These are phyloP conservation scores for Talaromyces sp. DNA, from an alignment of 2,329 filamentous ascomycete species.

Conservation along the genomic window DNA sequence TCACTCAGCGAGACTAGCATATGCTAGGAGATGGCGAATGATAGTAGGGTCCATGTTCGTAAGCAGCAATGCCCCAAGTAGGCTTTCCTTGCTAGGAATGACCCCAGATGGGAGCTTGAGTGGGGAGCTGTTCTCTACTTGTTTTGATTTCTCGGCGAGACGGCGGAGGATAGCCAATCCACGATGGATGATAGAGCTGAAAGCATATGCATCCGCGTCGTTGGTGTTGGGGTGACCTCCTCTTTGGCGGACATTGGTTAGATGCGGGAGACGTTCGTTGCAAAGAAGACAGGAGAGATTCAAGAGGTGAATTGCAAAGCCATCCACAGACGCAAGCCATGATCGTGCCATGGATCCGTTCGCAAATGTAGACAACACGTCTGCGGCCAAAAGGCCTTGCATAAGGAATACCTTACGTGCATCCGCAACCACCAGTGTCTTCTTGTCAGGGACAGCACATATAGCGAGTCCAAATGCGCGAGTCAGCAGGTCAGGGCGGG, in stretches of 20 bases:
- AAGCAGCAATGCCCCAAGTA: conserved; percentile 70
- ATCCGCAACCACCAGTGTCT: conserved; percentile 70
- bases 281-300: conserved; percentile 74
- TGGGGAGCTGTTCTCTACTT: conserved; percentile 56
- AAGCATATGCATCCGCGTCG: conserved; percentile 47
- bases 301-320: conserved; percentile 79
- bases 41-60: conserved; percentile 65
- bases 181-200: conserved; percentile 63
- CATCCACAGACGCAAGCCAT: conserved; percentile 83
- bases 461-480: conserved; percentile 85
- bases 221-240: conserved; percentile 26
- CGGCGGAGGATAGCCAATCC: conserved; percentile 69
- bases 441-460: conserved; percentile 76
- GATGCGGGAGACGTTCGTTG: conserved; percentile 57
- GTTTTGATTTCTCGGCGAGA: conserved; percentile 66
- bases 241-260: conserved; percentile 36
- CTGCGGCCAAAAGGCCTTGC: conserved; percentile 87
- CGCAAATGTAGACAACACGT: conserved; percentile 79
- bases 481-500: conserved; percentile 79
- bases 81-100: conserved; percentile 66
- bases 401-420: conserved; percentile 85
- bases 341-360: conserved; percentile 72
- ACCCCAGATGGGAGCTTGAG: conserved; percentile 61
- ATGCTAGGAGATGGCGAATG: conserved; percentile 69
- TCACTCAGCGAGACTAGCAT: conserved; percentile 57